Base-by-base conservation (phyloP, 2,329 filamentous ascomycete species). In the Metarhizium rileyi region DNA sequence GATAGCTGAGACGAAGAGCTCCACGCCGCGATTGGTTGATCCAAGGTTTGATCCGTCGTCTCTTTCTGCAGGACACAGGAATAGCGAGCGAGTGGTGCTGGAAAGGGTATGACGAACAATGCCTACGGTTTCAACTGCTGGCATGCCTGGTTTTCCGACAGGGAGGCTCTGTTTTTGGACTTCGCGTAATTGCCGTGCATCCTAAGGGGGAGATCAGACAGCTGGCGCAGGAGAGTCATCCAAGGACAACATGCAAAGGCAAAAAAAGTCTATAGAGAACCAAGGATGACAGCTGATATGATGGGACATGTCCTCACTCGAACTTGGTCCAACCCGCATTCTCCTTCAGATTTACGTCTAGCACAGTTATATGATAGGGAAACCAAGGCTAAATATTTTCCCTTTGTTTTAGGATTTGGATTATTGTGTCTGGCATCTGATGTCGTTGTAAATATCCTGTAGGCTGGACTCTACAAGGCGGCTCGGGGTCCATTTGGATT, bases 71-170 rank as follows among this genome's bases (percentile, higher is more conserved):
- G 68, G 66, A 49, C 62, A 74, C 53, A 68, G 75, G 51, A 74
- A 73, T 63, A 81, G 78, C 58, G 75, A 78, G 62, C 69, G 70
- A 50, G 71, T 76, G 30, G 63, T 80, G 35, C 61, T 81, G 25
- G 77, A 81, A 53, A 67, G 67, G 9, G 67, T 62, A 26, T 73
- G 52, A 63, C 23, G 12, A 25, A 5, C 16, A 50, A 43, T 16
- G 44, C 35, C 30, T 41, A 14, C 44, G 18, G 28, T 46, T 38
- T 49, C 20, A 28, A 20, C 40, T 41, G n/a, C n/a, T 33, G 30
- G 10, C 8, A 26, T 25, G 38, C 8, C 12, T n/a, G 35, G 35
- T 38, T 38, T 10, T 38, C 9, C n/a, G 18, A 10, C n/a, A 20
- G 35, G 35, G 35, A 8, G 16, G 35, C 5, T 7, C 6, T 5